Base-by-base conservation (phyloP, 495 filamentous ascomycete genomes). In the Bacidia rubella region DNA sequence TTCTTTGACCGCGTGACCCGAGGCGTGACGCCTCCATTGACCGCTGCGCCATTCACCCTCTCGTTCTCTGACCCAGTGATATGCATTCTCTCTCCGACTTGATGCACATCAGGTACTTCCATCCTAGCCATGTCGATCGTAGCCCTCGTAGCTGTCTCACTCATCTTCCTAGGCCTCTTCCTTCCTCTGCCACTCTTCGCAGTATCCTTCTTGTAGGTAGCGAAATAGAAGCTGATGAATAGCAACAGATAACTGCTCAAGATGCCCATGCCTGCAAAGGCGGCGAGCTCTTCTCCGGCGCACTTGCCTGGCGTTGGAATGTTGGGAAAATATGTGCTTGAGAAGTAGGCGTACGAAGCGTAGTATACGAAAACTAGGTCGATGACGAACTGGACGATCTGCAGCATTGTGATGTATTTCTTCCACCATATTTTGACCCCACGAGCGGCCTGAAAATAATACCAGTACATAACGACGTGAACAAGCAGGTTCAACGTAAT, bases 181-280 rank as follows among this genome's bases (percentile, higher is more conserved):
- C 56, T 40, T 15, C 56, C 52, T 46, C 22, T 59, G 39, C 60
- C 49, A 23, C 57, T 56, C 49, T 59, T 59, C 59, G 73, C 66
- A 74, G 85, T 87, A 62, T 77, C 76, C 79, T 93, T 95, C 70
- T 85, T 88, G 74, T 98, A 98, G 51, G 92, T 98, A 46, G 87
- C 87, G 57, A 93, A 74, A 78, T 98, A 98, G 84, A 98, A 98
- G 47, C 84, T 88, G 74, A 98, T 95, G 79, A 98, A 98, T 53
- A 98, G 85, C 57, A 96, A 73, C 52, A 98, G 80, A 77, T 98
- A 98, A 41, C 85, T 92, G 70, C 75, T 86, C 61, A 98, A 71
- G 63, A 95, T 93, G 53, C 74, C 87, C 52, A 95, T 90, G 60
- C 92, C 92, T 49, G 90, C 79, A 65, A 96, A 86, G 23, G 92